Evolutionary conservation across 108 stramenopile species (phyloP).

Genomic region (Nitzschia sp.): DNA sequence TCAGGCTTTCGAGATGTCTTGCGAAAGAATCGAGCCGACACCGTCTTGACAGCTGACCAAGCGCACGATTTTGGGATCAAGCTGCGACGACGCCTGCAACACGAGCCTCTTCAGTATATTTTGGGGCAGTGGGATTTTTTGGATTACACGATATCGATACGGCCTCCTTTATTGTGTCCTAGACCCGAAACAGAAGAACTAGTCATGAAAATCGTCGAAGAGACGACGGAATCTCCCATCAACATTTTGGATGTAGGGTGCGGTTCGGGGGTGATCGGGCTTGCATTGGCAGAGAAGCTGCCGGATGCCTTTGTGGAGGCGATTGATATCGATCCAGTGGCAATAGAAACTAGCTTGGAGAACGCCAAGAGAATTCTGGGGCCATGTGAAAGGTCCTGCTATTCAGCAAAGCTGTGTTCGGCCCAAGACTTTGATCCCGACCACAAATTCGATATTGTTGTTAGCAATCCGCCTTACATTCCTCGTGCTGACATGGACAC

Average conservation of each 20-base stretch:
- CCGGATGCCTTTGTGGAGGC: constrained; percentile 61
- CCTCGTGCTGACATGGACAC: constrained; percentile 72
- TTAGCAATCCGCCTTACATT: constrained; percentile 96
- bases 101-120: constrained; percentile 93
- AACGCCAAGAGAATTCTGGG: constrained; percentile 71
- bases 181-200: constrained; percentile 96
- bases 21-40: not conserved
- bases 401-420: constrained; percentile 19
- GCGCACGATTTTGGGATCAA: constrained; percentile 31
- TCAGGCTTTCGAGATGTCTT: constrained; percentile 58
- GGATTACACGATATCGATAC: constrained; percentile 63
- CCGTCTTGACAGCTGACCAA: constrained; percentile 44
- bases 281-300: constrained; percentile 71
- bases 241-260: constrained; percentile 90
- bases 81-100: constrained; percentile 54
- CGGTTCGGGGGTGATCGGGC: constrained; percentile 93
- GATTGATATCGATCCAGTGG: constrained; percentile 79
- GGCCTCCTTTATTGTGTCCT: constrained; percentile 86
- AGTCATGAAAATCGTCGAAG: constrained; percentile 63
- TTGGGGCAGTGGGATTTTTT: constrained; percentile 95
- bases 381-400: not conserved
- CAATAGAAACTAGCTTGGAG: constrained; percentile 70
- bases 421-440: constrained; percentile 51
- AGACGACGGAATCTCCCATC: constrained; percentile 20
- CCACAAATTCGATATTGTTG: constrained; percentile 80